phyloP scores from a whole-genome alignment of 1,284 basidiomycete genomes.

The Malassezia equina region DNA sequence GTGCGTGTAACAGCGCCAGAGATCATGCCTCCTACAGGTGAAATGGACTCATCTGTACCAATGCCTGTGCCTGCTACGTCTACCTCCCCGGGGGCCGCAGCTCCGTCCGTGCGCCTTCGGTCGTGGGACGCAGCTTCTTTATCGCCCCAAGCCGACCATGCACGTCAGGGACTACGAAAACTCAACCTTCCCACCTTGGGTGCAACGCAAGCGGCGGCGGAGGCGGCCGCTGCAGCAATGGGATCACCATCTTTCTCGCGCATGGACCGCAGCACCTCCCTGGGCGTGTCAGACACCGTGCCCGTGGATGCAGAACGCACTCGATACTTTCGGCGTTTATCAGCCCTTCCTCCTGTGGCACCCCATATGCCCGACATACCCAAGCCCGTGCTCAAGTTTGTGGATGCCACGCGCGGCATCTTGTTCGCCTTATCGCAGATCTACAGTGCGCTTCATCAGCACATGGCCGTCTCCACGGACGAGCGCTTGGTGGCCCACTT shows the following conservation, averaged over 20 bases:
- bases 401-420: constrained; percentile 81
- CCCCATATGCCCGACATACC: constrained; percentile 62
- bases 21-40: background rate
- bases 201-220: constrained; percentile 34
- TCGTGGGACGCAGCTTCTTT: background rate
- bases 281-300: constrained; percentile 54
- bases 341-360: constrained; percentile 60
- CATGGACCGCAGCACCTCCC: background rate
- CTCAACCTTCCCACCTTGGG: constrained; percentile 33
- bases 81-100: background rate
- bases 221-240: constrained; percentile 25
- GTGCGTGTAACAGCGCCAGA: background rate
- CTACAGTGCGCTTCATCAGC: constrained; percentile 78
- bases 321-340: constrained; percentile 74
- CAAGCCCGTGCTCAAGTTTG: constrained; percentile 60
- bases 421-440: constrained; percentile 87
- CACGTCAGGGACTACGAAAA: constrained; percentile 24
- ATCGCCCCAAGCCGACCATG: background rate
- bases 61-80: background rate
- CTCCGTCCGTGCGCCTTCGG: background rate
- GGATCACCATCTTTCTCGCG: background rate
- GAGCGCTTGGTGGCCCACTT: constrained; percentile 57
- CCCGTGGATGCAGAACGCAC: constrained; percentile 58
- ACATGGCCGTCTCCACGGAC: constrained; percentile 72
- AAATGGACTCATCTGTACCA: background rate